Evolutionary conservation across 176 grass and related monocot genomes (phyloP).

Genomic region (Triticum dicoccoides): DNA sequence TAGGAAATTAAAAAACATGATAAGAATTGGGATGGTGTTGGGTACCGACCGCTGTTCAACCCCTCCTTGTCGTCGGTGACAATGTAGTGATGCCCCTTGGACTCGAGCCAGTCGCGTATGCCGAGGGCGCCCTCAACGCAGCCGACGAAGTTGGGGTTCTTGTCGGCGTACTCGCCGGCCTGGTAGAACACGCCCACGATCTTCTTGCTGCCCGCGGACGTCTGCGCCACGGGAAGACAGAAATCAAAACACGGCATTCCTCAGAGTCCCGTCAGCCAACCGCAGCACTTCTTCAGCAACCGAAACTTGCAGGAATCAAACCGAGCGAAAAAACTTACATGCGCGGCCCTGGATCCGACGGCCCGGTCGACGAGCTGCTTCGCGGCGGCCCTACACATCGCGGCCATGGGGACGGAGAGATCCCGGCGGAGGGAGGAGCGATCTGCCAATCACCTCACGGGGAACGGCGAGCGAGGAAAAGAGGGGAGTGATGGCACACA

Average conservation of each 20-base stretch:
- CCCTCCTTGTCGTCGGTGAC: conserved; percentile 98
- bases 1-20: not conserved
- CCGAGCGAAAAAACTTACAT: not conserved
- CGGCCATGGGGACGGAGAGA: conserved; percentile 1
- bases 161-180: conserved; percentile 71
- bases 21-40: not conserved
- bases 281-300: not conserved
- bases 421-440: not conserved
- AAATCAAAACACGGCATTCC: not conserved
- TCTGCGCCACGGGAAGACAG: conserved; percentile 30
- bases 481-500: not conserved
- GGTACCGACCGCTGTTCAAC: conserved; percentile 61
- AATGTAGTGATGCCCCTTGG: conserved; percentile 84
- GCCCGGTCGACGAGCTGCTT: conserved; percentile 35
- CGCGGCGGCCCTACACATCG: conserved; percentile 48
- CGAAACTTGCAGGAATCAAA: not conserved
- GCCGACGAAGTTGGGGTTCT: conserved; percentile 84
- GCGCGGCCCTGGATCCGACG: conserved; percentile 24
- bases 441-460: not conserved
- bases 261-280: not conserved
- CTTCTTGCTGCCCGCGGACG: conserved; percentile 85
- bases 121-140: conserved; percentile 75
- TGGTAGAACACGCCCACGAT: conserved; percentile 98
- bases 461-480: not conserved
- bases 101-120: conserved; percentile 82